phyloP scores from a whole-genome alignment of 805 yeast species.

The Metschnikowia henanensis region DNA sequence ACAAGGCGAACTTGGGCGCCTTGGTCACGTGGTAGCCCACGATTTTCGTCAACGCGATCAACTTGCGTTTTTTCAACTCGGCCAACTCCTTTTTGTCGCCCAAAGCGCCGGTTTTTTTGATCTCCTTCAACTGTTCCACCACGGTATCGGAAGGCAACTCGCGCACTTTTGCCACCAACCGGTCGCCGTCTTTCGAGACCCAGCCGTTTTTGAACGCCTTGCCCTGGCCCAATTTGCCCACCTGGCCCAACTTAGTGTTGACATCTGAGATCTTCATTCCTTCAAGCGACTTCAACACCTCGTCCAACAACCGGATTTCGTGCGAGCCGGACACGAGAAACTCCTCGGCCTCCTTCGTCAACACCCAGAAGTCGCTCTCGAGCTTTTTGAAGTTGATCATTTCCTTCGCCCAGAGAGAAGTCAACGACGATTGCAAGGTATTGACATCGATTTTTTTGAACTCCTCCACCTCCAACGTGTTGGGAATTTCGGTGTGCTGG shows the following conservation, averaged over 20 bases:
- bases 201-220: slow-evolving; percentile 97
- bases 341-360: slow-evolving; percentile 81
- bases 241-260: slow-evolving; percentile 66
- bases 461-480: slow-evolving; percentile 54
- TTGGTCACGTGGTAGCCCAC: slow-evolving; percentile 75
- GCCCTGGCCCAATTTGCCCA: slow-evolving; percentile 93
- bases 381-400: slow-evolving; percentile 74
- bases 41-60: slow-evolving; percentile 66
- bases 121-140: slow-evolving; percentile 58
- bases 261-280: slow-evolving; percentile 83
- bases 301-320: slow-evolving; percentile 76
- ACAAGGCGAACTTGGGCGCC: slow-evolving; percentile 82
- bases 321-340: slow-evolving; percentile 84
- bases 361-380: slow-evolving; percentile 73
- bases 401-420: slow-evolving; percentile 79
- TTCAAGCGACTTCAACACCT: slow-evolving; percentile 71
- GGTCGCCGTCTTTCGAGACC: slow-evolving; percentile 87
- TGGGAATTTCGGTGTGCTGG: slow-evolving; percentile 54
- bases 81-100: slow-evolving; percentile 63
- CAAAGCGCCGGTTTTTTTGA: slow-evolving; percentile 56
- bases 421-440: slow-evolving; percentile 76
- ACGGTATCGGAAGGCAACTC: slow-evolving; percentile 66
- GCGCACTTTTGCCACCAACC: slow-evolving; percentile 60
- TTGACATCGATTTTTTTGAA: slow-evolving; percentile 69
- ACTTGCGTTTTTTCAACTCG: slow-evolving; percentile 94